These are phyloP conservation scores for Corynespora cassiicola DNA, from an alignment of 2,329 filamentous ascomycete species.

Conservation along the genomic window DNA sequence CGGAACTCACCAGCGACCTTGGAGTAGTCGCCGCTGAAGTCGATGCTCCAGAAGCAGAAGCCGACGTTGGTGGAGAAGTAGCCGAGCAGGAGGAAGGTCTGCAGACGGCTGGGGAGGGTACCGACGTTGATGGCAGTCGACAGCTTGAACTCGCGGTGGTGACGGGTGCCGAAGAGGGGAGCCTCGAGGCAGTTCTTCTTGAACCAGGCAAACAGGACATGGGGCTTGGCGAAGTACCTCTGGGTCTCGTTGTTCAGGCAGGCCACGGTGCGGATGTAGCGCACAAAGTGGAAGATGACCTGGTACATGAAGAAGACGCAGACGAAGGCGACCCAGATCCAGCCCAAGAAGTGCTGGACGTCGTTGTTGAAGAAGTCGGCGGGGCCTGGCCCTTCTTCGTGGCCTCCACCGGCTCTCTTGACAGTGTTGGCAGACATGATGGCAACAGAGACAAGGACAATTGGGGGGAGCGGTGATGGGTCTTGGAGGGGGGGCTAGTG, in stretches of 20 bases:
- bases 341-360: slow-evolving; percentile 45
- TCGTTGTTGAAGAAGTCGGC: slow-evolving; percentile 40
- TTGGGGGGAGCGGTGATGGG: too few species aligned
- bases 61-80: slow-evolving; percentile 58
- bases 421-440: slow-evolving; percentile 17
- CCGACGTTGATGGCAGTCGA: slow-evolving; percentile 57
- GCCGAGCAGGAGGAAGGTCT: slow-evolving; percentile 54
- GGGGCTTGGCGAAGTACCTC: slow-evolving; percentile 75
- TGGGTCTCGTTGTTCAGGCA: slow-evolving; percentile 82
- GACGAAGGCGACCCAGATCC: slow-evolving; percentile 66
- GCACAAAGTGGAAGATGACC: slow-evolving; percentile 64
- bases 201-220: slow-evolving; percentile 53
- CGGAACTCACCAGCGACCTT: slow-evolving; percentile 70
- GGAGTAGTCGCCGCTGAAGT: slow-evolving; percentile 72
- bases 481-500: slow-evolving; percentile 21
- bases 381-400: slow-evolving; percentile 27
- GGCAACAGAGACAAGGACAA: slow-evolving; percentile 28
- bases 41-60: slow-evolving; percentile 61
- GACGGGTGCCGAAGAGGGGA: slow-evolving; percentile 54
- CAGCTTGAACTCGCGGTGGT: slow-evolving; percentile 60
- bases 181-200: slow-evolving; percentile 56
- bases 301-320: slow-evolving; percentile 72
- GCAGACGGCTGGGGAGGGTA: slow-evolving; percentile 56
- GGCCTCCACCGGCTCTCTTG: slow-evolving; percentile 31
- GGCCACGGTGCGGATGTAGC: slow-evolving; percentile 75